These are phyloP conservation scores for Phanerochaete carnosa DNA, from an alignment of 768 basidiomycete species.

Conservation along the genomic window DNA sequence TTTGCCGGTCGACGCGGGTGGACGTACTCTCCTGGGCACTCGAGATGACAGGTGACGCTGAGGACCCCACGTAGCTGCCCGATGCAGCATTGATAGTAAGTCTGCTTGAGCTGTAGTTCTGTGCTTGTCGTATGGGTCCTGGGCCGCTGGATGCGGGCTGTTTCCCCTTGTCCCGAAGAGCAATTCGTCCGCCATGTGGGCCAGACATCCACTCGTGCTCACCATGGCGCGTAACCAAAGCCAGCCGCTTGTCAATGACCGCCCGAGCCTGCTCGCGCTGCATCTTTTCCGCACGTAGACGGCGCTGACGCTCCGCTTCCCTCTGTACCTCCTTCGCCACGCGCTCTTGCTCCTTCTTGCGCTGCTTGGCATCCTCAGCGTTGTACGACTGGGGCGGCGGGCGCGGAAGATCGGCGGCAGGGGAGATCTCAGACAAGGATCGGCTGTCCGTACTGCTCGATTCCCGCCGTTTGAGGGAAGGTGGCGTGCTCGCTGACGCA, in stretches of 20 bases:
- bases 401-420: constrained; percentile 29
- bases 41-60: constrained; percentile 3
- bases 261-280: constrained; percentile 88
- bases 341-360: constrained; percentile 80
- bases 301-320: constrained; percentile 84
- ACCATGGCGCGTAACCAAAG: constrained; percentile 42
- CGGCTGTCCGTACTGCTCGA: constrained; percentile 73
- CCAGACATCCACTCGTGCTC: constrained; percentile 34
- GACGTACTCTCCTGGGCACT: constrained; percentile 13
- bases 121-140: constrained; percentile 62
- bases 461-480: constrained; percentile 75
- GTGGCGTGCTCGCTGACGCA: constrained; percentile 47
- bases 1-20: constrained; percentile 41
- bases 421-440: constrained; percentile 57
- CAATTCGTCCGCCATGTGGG: constrained; percentile 5
- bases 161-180: constrained; percentile 42
- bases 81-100: constrained; percentile 60
- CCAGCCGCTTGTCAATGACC: constrained; percentile 85
- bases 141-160: constrained; percentile 54
- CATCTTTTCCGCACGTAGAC: constrained; percentile 67
- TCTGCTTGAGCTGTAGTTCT: constrained; percentile 39
- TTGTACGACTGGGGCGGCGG: constrained; percentile 33
- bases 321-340: constrained; percentile 78
- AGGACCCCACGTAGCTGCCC: constrained; percentile 41
- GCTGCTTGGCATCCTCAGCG: constrained; percentile 62